phyloP scores from a whole-genome alignment of 2,329 filamentous ascomycete species.

The Calonectria pseudoturangicola region DNA sequence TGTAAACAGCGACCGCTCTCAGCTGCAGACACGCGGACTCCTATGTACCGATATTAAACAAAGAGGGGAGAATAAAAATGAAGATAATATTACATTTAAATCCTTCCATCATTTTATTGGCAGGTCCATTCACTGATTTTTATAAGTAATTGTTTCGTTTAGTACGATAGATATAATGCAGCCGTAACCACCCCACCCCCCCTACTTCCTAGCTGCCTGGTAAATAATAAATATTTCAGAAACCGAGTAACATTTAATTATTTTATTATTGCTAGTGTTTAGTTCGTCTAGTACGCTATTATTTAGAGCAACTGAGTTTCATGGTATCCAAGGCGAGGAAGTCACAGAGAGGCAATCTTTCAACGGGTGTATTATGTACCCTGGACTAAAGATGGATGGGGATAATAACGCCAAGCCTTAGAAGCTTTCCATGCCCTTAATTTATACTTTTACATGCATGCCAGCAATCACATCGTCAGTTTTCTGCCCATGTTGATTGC shows the following conservation, averaged over 20 bases:
- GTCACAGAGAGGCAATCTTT: no score
- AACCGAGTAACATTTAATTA: no score
- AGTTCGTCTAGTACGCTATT: no score
- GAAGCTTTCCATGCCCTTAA: no score
- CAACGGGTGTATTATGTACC: no score
- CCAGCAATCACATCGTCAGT: background rate
- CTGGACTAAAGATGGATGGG: background rate
- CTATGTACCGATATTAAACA: slow-evolving; percentile 40
- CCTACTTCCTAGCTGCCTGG: no score
- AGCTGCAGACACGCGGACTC: slow-evolving; percentile 12
- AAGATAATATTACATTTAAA: slow-evolving; percentile 10
- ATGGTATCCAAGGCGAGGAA: no score
- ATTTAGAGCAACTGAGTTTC: no score
- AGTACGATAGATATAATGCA: no score
- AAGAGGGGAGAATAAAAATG: slow-evolving; percentile 38
- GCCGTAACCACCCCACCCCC: no score
- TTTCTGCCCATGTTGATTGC: slow-evolving; percentile 17
- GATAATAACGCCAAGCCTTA: background rate
- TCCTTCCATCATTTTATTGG: background rate
- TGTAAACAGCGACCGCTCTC: slow-evolving; percentile 34
- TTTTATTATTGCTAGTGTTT: no score
- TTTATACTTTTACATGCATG: background rate
- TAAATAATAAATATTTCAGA: no score
- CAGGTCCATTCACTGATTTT: background rate
- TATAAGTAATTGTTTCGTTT: background rate